Base-by-base conservation (phyloP, 352 stramenopile genomes). In the Peronospora farinosa region DNA sequence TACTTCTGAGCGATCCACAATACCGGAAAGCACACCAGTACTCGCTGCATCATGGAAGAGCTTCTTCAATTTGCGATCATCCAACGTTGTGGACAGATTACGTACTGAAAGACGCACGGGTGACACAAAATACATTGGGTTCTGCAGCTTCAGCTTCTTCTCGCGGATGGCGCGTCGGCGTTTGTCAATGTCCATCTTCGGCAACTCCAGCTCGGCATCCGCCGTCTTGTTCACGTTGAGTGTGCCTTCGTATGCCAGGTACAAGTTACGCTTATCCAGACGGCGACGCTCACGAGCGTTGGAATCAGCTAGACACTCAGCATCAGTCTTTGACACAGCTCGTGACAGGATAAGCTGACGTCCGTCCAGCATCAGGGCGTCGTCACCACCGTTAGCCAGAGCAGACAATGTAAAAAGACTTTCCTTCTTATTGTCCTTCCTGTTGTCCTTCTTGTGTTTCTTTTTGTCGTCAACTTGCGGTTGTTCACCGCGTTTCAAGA, bases 61-160 rank as follows among this genome's bases (percentile, higher is more conserved):
- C 23, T 88, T 80, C 61, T 97, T 97, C 15, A 98, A 77, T 43
- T 74, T 69, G 32, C 78, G 78, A 69, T 98, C 95, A 49, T 96
- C 91, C 10, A 98, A 69, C 6, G 53, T 54, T 1, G 61, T 63
- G 15, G 64, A 88, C 40, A 98, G 52, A 67, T 98, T 98, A 35
- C 95, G 80, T 51, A 98, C 84, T 47, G 85, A 96, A 5, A 98
- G 72, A 50, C 95, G 85, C 56, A 84, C 65, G 2, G 95, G 94
- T 60, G 95, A 98, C 47, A 98, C 94, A 56, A 98, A 98, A 63
- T 98, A 98, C 36, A 98, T 76, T 6, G 95, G 95, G 54, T 96
- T 97, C 60, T 96, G 92, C 23, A 98, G 77, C 70, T 98, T 98
- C 30, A 91, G 83, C 64, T 95, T 97, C 73, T 98, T 98, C 52